Evolutionary conservation across 2,329 filamentous ascomycete genomes (phyloP).

Genomic region (Ascocoryne sarcoides): DNA sequence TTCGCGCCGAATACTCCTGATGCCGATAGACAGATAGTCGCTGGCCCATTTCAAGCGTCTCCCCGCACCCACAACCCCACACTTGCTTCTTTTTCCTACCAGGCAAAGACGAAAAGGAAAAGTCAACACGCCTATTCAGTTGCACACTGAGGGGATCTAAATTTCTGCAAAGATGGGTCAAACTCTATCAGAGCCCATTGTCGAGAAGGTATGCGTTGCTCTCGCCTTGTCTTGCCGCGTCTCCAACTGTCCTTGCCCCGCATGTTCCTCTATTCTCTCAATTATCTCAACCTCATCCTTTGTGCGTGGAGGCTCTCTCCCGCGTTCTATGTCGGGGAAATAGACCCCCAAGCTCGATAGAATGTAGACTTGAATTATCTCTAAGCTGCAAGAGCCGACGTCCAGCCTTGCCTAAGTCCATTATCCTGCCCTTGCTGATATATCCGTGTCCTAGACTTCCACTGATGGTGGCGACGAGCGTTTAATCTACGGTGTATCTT

Average conservation of each 20-base stretch:
- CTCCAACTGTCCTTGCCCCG: neutral
- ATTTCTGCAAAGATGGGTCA: constrained; percentile 67
- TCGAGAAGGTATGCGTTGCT: constrained; percentile 77
- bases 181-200: constrained; percentile 96
- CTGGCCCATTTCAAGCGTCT: constrained; percentile 4
- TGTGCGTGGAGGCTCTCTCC: neutral
- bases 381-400: too few species aligned
- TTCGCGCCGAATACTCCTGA: constrained; percentile 5
- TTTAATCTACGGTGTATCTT: constrained; percentile 86
- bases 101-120: constrained; percentile 10
- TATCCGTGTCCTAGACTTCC: constrained; percentile 55
- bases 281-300: neutral
- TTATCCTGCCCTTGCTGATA: constrained; percentile 10
- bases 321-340: too few species aligned
- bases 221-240: neutral
- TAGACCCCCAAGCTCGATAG: too few species aligned
- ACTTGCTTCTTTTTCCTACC: constrained; percentile 17
- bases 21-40: constrained; percentile 19
- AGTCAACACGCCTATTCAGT: constrained; percentile 4
- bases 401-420: too few species aligned
- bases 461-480: constrained; percentile 86
- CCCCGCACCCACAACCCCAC: constrained; percentile 19
- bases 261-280: too few species aligned
- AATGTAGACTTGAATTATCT: too few species aligned
- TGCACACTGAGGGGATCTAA: constrained; percentile 21